Percentiles rank a stretch among this genome's conserved stretches.
phyloP scores from a whole-genome alignment of 768 basidiomycete genomes.

The Boletus eberwhitei region DNA sequence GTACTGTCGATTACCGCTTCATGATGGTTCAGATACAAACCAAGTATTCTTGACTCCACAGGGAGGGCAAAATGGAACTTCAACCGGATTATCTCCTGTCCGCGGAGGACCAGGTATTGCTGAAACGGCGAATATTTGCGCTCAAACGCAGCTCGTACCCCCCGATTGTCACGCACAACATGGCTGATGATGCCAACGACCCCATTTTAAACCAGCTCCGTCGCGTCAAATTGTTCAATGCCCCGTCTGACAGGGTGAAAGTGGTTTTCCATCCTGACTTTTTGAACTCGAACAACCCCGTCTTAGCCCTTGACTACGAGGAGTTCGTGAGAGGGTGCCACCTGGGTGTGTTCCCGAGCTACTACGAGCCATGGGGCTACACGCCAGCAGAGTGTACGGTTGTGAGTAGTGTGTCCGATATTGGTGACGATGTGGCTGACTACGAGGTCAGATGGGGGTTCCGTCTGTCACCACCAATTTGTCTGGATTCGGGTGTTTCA shows the following conservation, averaged over 20 bases:
- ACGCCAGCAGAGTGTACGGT: slow-evolving; percentile 99
- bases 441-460: slow-evolving; percentile 78
- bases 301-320: slow-evolving; percentile 95
- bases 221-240: slow-evolving; percentile 91
- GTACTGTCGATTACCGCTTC: slow-evolving; percentile 23
- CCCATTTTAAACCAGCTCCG: slow-evolving; percentile 95
- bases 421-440: slow-evolving; percentile 7
- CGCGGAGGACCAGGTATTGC: slow-evolving; percentile 86
- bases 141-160: slow-evolving; percentile 94
- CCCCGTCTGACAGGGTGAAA: slow-evolving; percentile 86
- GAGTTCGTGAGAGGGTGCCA: slow-evolving; percentile 99
- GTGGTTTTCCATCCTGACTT: slow-evolving; percentile 99
- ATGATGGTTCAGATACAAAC: not conserved
- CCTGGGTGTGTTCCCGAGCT: slow-evolving; percentile 96
- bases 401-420: slow-evolving; percentile 41
- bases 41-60: slow-evolving; percentile 21
- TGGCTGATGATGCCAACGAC: slow-evolving; percentile 89
- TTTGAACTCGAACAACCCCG: slow-evolving; percentile 96
- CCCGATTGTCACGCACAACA: slow-evolving; percentile 97
- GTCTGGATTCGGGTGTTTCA: slow-evolving; percentile 97
- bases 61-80: slow-evolving; percentile 73
- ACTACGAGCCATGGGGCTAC: slow-evolving; percentile 96
- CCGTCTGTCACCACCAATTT: slow-evolving; percentile 97
- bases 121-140: slow-evolving; percentile 96
- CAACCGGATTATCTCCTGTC: slow-evolving; percentile 77